Conservation (phyloP, 805 yeast species). For the Wickerhamomyces ciferrii region DNA sequence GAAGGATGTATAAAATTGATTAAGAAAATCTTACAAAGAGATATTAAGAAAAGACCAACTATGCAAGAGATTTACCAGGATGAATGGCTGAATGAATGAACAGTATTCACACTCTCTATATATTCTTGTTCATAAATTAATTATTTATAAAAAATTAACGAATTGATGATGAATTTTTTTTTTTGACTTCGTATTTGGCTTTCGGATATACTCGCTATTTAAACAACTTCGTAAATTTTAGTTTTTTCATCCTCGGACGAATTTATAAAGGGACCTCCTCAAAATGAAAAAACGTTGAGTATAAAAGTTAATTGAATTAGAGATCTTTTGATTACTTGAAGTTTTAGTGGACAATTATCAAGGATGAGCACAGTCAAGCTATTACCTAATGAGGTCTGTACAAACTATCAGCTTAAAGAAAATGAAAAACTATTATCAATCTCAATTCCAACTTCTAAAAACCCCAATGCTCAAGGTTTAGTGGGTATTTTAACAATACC, state of each 20-base stretch:
- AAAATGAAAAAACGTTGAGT: not conserved
- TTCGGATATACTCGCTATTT: not conserved
- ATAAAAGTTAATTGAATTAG: no score
- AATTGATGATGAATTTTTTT: not conserved
- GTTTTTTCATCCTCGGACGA: not conserved
- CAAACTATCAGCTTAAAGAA: slow-evolving; percentile 14
- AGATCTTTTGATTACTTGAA: no score
- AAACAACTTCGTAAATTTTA: not conserved
- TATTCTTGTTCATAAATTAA: not conserved
- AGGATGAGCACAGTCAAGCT: slow-evolving; percentile 6
- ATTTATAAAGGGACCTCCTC: not conserved
- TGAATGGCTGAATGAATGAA: slow-evolving; percentile 47
- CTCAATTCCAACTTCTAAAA: slow-evolving; percentile 15
- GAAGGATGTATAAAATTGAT: slow-evolving; percentile 59
- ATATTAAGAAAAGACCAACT: slow-evolving; percentile 62
- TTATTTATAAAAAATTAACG: not conserved
- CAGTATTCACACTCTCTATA: not conserved
- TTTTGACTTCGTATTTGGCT: not conserved
- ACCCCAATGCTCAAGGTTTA: slow-evolving; percentile 24
- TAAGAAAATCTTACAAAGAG: slow-evolving; percentile 60
- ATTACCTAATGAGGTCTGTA: slow-evolving; percentile 14
- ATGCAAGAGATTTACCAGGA: slow-evolving; percentile 67
- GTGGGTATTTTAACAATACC: slow-evolving; percentile 34
- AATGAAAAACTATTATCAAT: slow-evolving; percentile 23
- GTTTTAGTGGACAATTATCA: not conserved